Conservation (phyloP, 1,284 basidiomycete genomes). For the Ustilago vetiveriae region DNA sequence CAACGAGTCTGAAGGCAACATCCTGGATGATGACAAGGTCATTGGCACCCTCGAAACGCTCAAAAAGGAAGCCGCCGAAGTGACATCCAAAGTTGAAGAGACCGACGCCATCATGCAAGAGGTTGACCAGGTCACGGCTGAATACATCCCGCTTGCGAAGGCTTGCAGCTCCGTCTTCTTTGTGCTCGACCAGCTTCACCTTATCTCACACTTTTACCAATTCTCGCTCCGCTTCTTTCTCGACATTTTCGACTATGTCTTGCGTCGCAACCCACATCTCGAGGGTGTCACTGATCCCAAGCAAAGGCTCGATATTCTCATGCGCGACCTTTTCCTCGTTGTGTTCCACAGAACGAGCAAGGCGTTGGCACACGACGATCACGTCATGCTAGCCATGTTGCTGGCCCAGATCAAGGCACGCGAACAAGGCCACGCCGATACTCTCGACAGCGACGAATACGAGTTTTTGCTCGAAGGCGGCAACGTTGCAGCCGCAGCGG, state of each 20-base stretch:
- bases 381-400: constrained; percentile 88
- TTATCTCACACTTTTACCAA: constrained; percentile 98
- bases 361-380: constrained; percentile 88
- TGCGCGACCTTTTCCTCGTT: constrained; percentile 88
- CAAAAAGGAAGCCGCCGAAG: constrained; percentile 96
- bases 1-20: constrained; percentile 96
- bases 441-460: constrained; percentile 79
- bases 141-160: constrained; percentile 93
- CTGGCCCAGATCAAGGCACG: constrained; percentile 89
- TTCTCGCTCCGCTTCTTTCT: constrained; percentile 98
- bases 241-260: constrained; percentile 94
- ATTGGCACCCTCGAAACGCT: constrained; percentile 96
- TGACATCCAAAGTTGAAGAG: constrained; percentile 95
- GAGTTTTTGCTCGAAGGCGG: constrained; percentile 90
- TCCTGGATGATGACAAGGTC: constrained; percentile 98
- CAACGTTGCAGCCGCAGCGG: constrained; percentile 70
- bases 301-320: constrained; percentile 81
- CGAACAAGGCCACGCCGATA: constrained; percentile 65
- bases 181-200: constrained; percentile 90
- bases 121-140: constrained; percentile 92
- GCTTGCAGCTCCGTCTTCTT: constrained; percentile 98
- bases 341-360: constrained; percentile 90
- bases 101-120: constrained; percentile 95
- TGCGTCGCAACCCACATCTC: constrained; percentile 90
- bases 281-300: constrained; percentile 79